Conservation (phyloP, 2,329 filamentous ascomycete species). For the Eurotiales sp. region DNA sequence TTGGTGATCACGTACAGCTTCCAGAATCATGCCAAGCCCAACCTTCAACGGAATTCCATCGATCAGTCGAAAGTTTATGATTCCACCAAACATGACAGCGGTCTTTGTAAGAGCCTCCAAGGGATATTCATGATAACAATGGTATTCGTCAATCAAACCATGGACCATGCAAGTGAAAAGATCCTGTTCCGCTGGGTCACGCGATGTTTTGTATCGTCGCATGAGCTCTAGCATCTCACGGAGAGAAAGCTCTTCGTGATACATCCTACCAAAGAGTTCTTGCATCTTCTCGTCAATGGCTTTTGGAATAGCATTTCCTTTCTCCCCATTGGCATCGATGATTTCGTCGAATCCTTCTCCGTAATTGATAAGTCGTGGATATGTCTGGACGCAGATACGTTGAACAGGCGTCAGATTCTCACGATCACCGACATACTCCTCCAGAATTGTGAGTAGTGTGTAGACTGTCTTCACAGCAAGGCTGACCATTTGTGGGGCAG, state of each 20-base stretch:
- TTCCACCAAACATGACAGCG: conserved; percentile 91
- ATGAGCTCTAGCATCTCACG: conserved; percentile 80
- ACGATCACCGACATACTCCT: conserved; percentile 58
- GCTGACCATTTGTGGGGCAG: conserved; percentile 64
- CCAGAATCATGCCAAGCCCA: conserved; percentile 95
- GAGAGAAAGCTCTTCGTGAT: conserved; percentile 83
- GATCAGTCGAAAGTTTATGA: conserved; percentile 90
- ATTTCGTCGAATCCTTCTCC: conserved; percentile 89
- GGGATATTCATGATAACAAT: conserved; percentile 91
- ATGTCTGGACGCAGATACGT: conserved; percentile 83
- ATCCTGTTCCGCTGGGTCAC: conserved; percentile 80
- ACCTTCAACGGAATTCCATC: conserved; percentile 87
- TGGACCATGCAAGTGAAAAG: conserved; percentile 98
- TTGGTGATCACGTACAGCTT: conserved; percentile 81
- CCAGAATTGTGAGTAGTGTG: conserved; percentile 72
- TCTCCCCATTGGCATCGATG: conserved; percentile 77
- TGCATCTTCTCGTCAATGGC: conserved; percentile 90
- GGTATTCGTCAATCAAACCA: conserved; percentile 94
- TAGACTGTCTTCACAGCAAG: conserved; percentile 83
- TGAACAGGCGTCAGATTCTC: conserved; percentile 77
- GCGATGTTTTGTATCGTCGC: conserved; percentile 82
- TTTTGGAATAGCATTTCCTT: conserved; percentile 74
- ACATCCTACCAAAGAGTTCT: conserved; percentile 97
- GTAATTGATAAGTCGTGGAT: conserved; percentile 93
- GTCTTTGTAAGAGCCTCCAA: conserved; percentile 94